Evolutionary conservation across 345 rosid species (phyloP).

Genomic region (Eucalyptus microcorys): DNA sequence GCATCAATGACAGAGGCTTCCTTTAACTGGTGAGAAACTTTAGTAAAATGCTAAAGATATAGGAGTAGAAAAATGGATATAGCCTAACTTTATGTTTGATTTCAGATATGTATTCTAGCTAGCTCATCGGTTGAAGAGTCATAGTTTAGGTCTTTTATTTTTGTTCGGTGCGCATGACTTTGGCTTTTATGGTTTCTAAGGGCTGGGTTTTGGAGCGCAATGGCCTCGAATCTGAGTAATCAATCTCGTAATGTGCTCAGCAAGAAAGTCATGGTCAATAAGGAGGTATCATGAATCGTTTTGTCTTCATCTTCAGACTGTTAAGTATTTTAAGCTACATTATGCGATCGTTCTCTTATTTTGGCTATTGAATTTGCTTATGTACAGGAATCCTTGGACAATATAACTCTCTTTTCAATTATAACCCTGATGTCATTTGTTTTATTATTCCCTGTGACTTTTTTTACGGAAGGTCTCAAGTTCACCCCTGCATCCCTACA

Average conservation of each 20-base stretch:
- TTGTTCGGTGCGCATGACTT: not conserved
- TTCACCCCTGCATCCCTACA: constrained; percentile 24
- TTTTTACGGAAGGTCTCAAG: constrained; percentile 30
- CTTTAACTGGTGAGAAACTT: constrained; percentile 55
- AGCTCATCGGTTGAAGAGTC: not conserved
- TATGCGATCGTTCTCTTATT: not conserved
- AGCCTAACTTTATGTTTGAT: not conserved
- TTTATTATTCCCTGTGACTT: constrained; percentile 23
- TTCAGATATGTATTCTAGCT: not conserved
- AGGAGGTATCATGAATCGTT: constrained; percentile 13
- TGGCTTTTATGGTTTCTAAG: not conserved
- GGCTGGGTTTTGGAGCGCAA: constrained; percentile 27
- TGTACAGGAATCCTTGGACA: constrained; percentile 36
- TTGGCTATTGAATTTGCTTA: not conserved
- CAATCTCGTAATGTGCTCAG: constrained; percentile 27
- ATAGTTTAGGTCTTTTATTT: not conserved
- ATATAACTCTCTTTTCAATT: constrained; percentile 39
- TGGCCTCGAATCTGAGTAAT: constrained; percentile 23
- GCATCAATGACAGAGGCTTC: constrained; percentile 81
- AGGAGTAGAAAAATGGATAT: not conserved
- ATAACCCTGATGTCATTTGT: constrained; percentile 39
- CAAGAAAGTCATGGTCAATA: constrained; percentile 39
- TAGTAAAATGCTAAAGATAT: not conserved
- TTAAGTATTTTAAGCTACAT: not conserved
- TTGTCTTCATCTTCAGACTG: not conserved